Evolutionary conservation across 331 rosid species (phyloP).

Genomic region (Dryas integrifolia): DNA sequence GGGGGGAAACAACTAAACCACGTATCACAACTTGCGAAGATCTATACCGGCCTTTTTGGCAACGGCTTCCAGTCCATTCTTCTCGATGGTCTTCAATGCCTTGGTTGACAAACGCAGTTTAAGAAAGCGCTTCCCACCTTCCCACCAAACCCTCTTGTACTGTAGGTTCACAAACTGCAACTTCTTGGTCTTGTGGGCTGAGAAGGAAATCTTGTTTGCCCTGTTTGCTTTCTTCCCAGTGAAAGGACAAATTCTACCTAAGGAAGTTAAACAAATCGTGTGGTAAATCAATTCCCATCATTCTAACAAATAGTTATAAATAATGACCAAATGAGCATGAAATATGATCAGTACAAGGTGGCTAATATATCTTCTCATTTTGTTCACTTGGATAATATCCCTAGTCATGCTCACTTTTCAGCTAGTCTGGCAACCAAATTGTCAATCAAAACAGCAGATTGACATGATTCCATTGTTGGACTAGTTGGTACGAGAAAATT

Average conservation of each 20-base stretch:
- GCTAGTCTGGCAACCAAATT: background rate
- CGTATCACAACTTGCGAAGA: conserved; percentile 60
- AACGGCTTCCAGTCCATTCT: conserved; percentile 93
- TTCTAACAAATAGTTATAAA: background rate
- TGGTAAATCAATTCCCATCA: background rate
- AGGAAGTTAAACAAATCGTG: conserved; percentile 12
- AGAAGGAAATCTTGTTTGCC: conserved; percentile 80
- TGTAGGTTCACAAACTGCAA: conserved; percentile 89
- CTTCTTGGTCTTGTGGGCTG: conserved; percentile 84
- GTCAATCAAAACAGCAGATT: background rate
- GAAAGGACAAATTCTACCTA: conserved; percentile 84
- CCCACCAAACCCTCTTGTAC: conserved; percentile 95
- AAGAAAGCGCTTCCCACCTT: conserved; percentile 89
- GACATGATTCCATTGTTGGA: background rate
- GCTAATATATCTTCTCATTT: background rate
- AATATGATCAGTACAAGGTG: background rate
- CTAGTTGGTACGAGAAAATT: background rate
- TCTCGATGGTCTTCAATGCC: conserved; percentile 91
- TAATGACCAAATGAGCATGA: background rate
- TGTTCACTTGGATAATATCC: background rate
- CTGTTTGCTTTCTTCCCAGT: conserved; percentile 90
- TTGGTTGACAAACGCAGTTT: conserved; percentile 88
- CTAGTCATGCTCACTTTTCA: background rate
- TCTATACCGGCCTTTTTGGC: conserved; percentile 96
- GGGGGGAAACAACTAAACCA: background rate